These are phyloP conservation scores for Serendipita vermifera DNA, from an alignment of 768 basidiomycete genomes.

Conservation along the genomic window DNA sequence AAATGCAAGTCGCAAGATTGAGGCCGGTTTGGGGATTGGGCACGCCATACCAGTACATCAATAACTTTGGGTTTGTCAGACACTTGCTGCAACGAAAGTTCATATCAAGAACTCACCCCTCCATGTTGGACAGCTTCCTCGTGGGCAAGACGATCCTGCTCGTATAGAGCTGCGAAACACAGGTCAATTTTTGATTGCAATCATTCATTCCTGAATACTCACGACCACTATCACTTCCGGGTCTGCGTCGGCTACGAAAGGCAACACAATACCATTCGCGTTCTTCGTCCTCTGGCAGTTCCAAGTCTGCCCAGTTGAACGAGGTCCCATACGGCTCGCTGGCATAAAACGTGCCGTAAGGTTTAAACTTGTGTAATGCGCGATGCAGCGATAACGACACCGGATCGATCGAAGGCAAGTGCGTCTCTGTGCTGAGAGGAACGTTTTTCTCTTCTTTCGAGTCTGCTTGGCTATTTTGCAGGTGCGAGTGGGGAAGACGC, in stretches of 20 bases:
- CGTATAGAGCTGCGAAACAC: constrained; percentile 53
- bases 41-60: constrained; percentile 91
- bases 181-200: constrained; percentile 4
- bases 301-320: constrained; percentile 78
- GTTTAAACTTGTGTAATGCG: constrained; percentile 65
- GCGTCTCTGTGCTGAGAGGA: constrained; percentile 52
- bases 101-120: constrained; percentile 40
- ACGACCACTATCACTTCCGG: constrained; percentile 58
- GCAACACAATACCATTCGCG: constrained; percentile 89
- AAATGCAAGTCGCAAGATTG: constrained; percentile 93
- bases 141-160: constrained; percentile 76
- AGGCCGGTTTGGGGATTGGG: constrained; percentile 61
- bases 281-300: constrained; percentile 54
- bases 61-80: constrained; percentile 34
- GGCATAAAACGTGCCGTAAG: constrained; percentile 49
- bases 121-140: constrained; percentile 85
- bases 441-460: constrained; percentile 21
- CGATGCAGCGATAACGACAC: constrained; percentile 75
- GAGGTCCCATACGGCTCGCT: constrained; percentile 49
- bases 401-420: constrained; percentile 74
- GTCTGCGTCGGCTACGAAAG: constrained; percentile 67
- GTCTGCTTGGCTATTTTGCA: constrained; percentile 17
- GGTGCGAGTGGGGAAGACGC: constrained; percentile 42
- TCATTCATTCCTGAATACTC: constrained; percentile 18
- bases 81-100: not conserved